These are phyloP conservation scores for Astrephomene gubernaculifera DNA, from an alignment of 139 green algal species.

Conservation along the genomic window DNA sequence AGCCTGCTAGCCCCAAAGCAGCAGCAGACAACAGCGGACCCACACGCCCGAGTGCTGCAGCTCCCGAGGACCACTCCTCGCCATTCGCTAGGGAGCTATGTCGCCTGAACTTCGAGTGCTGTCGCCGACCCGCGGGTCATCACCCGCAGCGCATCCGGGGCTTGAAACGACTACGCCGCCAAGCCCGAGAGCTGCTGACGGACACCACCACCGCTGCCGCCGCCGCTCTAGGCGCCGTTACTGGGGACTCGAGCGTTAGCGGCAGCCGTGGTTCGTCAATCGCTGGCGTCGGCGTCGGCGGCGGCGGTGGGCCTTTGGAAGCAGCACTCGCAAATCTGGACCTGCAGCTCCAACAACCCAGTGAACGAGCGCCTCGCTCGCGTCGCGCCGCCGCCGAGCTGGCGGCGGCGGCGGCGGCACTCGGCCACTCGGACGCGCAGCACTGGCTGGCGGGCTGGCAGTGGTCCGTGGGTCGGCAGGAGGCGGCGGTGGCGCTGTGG, in stretches of 20 bases:
- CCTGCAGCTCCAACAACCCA: conserved; percentile 14
- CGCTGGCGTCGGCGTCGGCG: not conserved
- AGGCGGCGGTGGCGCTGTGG: conserved; percentile 32
- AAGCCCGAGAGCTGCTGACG: conserved; percentile 14
- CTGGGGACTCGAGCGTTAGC: too few species aligned
- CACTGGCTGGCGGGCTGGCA: conserved; percentile 46
- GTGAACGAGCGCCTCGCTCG: not conserved
- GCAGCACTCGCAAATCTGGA: conserved; percentile 22
- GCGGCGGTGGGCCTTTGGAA: not conserved
- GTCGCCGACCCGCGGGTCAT: not conserved
- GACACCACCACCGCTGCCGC: not conserved
- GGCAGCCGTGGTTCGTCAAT: not conserved
- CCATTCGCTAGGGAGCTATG: conserved; percentile 16
- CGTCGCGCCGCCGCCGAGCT: conserved; percentile 29
- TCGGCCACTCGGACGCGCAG: conserved; percentile 19
- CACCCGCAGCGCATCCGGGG: not conserved
- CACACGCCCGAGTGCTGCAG: not conserved
- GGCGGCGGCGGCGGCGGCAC: conserved; percentile 35
- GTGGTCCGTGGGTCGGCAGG: conserved; percentile 10
- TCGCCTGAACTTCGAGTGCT: conserved; percentile 30
- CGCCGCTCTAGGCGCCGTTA: not conserved
- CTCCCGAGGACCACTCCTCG: not conserved
- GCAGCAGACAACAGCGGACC: not conserved
- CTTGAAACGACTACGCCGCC: conserved; percentile 9
- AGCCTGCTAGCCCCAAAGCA: not conserved